Conservation (phyloP, 2,329 filamentous ascomycete genomes). For the Beauveria caledonica region DNA sequence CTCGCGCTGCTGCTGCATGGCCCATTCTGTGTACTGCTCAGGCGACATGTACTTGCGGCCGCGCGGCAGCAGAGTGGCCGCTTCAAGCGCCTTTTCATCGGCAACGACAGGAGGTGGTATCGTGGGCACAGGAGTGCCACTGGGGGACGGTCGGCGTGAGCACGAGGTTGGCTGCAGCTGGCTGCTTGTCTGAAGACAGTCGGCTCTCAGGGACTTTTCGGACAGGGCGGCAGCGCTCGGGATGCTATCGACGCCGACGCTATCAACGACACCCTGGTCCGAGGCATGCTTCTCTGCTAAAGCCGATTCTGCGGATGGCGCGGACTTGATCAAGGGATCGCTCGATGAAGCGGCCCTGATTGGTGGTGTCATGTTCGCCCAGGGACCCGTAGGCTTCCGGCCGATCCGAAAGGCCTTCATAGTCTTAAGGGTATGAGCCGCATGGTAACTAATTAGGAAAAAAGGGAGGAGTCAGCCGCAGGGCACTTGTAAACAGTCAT, state of each 20-base stretch:
- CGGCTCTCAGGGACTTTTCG: background rate
- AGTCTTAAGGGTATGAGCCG: slow-evolving; percentile 39
- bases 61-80: slow-evolving; percentile 2
- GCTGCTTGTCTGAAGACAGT: slow-evolving; percentile 5
- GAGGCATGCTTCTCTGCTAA: background rate
- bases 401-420: slow-evolving; percentile 56
- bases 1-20: slow-evolving; percentile 25
- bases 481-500: background rate
- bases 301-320: background rate
- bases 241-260: background rate
- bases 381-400: slow-evolving; percentile 42
- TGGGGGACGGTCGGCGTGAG: slow-evolving; percentile 6
- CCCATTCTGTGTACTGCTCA: slow-evolving; percentile 27
- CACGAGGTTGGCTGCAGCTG: background rate
- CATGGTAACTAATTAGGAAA: slow-evolving; percentile 45
- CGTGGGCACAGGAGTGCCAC: background rate
- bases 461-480: slow-evolving; percentile 6
- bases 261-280: background rate
- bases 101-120: background rate
- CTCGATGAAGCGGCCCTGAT: slow-evolving; percentile 34
- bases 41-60: slow-evolving; percentile 7
- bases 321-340: background rate
- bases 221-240: background rate
- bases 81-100: slow-evolving; percentile 4
- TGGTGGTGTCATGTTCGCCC: slow-evolving; percentile 51